Evolutionary conservation across 176 grass and related monocot genomes (phyloP), one percentile per base, ranked within the genome.

Genomic region (Saccharum officinarum): DNA sequence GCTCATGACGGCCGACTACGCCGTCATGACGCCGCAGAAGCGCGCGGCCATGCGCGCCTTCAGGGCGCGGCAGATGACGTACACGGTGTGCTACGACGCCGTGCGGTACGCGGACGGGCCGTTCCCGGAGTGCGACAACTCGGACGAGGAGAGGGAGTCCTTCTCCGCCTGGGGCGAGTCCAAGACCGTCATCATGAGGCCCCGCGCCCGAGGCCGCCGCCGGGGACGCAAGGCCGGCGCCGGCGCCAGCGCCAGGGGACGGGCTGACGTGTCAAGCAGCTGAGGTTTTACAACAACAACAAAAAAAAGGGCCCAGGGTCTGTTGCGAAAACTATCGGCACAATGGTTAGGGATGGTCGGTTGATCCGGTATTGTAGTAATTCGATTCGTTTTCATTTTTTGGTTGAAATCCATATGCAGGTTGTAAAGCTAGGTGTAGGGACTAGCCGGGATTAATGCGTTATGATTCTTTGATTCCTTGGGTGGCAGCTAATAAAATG

Each of bases 141-240:
- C 91, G 4, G 87, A 90, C 33, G 55, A 80, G 4, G 94, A 97
- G 91, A 71, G 80, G 78, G 84, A 73, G 26, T 28, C 69, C 4
- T 97, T 97, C 84, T 97, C 73, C 55, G 84, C 85, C 1, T 97
- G 94, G 94, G 94, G 94, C 26, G 94, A 96, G 72, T 96, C 94
- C 74, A 96, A 89, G 91, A 84, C 83, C 42, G 89, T 96, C 30
- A 83, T 90, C 31, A 70, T 83, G 87, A 86, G 71, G 83, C 23
- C 86, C 46, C 83, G 90, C 40, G 69, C 50, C 40, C 90, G 87
- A 26, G 79, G 83, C 0, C 87, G 89, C 62, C 89, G 89, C 76
- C 85, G 76, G 4, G 81, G 81, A 6, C 77, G 61, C 69, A 67
- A 65, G 80, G 31, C 60, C 22, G 75, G 28, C 11, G 50, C 77